These are phyloP conservation scores for Malus hybrid DNA, from an alignment of 331 rosid genomes.

Conservation along the genomic window DNA sequence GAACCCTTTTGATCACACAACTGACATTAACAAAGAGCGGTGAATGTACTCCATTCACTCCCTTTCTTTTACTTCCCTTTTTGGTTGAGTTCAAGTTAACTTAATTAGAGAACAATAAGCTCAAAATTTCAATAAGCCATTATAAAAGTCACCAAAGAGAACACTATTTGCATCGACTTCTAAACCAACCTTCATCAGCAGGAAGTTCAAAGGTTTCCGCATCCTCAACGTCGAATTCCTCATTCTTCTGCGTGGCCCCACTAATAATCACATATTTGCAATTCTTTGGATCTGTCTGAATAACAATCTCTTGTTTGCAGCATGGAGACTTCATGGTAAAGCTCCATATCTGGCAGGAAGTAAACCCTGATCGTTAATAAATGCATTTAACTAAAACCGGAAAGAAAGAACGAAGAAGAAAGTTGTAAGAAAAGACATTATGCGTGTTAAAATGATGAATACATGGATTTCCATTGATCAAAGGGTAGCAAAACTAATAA, in stretches of 20 bases:
- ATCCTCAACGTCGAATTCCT: slow-evolving; percentile 77
- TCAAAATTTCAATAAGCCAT: background rate
- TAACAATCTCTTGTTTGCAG: slow-evolving; percentile 78
- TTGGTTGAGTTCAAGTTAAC: background rate
- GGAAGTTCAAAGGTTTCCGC: slow-evolving; percentile 85
- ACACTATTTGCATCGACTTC: background rate
- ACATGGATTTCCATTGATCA: background rate
- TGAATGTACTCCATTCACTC: background rate
- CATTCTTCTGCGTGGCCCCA: slow-evolving; percentile 69
- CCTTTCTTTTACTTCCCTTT: background rate
- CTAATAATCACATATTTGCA: slow-evolving; percentile 69
- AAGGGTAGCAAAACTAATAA: background rate
- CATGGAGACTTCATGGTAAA: slow-evolving; percentile 89
- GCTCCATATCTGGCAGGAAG: slow-evolving; percentile 77
- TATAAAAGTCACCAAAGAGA: background rate
- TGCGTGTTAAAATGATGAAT: background rate
- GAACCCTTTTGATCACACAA: background rate
- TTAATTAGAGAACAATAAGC: background rate
- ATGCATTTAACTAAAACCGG: background rate
- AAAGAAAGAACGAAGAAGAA: background rate
- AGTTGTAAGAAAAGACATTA: background rate
- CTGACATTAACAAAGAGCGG: background rate
- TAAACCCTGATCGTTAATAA: background rate
- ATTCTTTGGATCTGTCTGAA: slow-evolving; percentile 92
- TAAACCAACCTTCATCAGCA: slow-evolving; percentile 73